Evolutionary conservation across 1,284 basidiomycete species (phyloP).

Genomic region (Malassezia sp.): DNA sequence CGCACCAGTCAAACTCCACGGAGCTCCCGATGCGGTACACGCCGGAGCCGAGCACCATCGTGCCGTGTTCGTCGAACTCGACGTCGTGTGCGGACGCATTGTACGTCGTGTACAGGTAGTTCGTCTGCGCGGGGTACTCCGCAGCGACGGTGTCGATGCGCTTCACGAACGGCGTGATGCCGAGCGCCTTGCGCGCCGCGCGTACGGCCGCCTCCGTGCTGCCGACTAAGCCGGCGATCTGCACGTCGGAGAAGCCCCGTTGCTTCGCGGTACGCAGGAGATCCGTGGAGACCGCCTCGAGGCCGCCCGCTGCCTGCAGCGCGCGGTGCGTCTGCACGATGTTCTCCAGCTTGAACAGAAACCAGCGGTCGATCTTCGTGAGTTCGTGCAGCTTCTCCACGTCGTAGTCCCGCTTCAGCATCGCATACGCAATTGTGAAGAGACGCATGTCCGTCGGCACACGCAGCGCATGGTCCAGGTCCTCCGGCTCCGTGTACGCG

Average conservation of each 20-base stretch:
- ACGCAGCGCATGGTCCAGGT: conserved; percentile 66
- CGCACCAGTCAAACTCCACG: conserved; percentile 99
- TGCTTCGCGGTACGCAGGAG: conserved; percentile 44
- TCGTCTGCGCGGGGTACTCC: conserved; percentile 96
- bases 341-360: conserved; percentile 95
- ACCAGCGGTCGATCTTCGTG: conserved; percentile 97
- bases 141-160: conserved; percentile 98
- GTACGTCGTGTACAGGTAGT: conserved; percentile 99
- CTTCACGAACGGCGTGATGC: conserved; percentile 93
- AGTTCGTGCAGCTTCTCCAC: conserved; percentile 82
- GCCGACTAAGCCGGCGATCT: conserved; percentile 66
- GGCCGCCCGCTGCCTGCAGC: conserved; percentile 48
- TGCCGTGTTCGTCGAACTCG: conserved; percentile 88
- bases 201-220: conserved; percentile 67
- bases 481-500: conserved; percentile 64
- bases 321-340: conserved; percentile 55
- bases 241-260: conserved; percentile 72
- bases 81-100: conserved; percentile 94
- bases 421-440: conserved; percentile 93
- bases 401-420: conserved; percentile 82
- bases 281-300: conserved; percentile 53
- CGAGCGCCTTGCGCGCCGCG: conserved; percentile 68
- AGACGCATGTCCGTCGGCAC: conserved; percentile 77
- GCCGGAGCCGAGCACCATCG: conserved; percentile 97
- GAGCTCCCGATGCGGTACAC: conserved; percentile 97